Percentiles rank a stretch among this genome's conserved stretches.
These are phyloP conservation scores for Durusdinium trenchii DNA, from an alignment of 73 alveolate species.

Conservation along the genomic window DNA sequence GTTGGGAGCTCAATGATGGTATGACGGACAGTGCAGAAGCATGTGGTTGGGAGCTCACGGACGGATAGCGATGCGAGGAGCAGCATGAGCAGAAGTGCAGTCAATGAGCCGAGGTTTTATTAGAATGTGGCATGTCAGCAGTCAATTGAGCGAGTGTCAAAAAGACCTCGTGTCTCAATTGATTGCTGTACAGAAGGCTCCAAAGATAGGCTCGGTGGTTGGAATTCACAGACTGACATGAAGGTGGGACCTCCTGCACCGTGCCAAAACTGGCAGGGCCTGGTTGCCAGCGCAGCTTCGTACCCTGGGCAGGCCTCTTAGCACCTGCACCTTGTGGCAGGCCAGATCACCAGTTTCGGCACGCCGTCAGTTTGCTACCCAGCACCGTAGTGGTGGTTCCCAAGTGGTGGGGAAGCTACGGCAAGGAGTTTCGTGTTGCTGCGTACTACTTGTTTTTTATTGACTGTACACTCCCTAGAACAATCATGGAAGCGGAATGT, in stretches of 20 bases:
- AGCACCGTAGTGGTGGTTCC: too few species aligned
- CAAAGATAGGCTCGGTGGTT: slow-evolving; percentile 36
- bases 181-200: slow-evolving; percentile 80
- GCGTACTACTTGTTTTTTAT: too few species aligned
- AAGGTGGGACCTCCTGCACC: not conserved
- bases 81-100: too few species aligned
- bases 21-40: not conserved
- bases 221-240: not conserved
- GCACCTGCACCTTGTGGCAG: slow-evolving; percentile 15
- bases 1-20: not conserved
- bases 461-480: too few species aligned
- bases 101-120: too few species aligned
- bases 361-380: not conserved
- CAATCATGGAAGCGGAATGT: too few species aligned
- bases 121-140: slow-evolving; percentile 49
- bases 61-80: too few species aligned
- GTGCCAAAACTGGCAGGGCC: slow-evolving; percentile 31
- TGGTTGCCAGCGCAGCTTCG: slow-evolving; percentile 25
- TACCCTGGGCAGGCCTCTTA: not conserved
- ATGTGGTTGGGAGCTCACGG: too few species aligned
- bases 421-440: too few species aligned
- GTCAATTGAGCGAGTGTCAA: slow-evolving; percentile 73
- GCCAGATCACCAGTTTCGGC: not conserved
- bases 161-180: slow-evolving; percentile 24
- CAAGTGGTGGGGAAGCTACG: not conserved